phyloP scores from a whole-genome alignment of 805 yeast species.

The Kuraishia ogatae region DNA sequence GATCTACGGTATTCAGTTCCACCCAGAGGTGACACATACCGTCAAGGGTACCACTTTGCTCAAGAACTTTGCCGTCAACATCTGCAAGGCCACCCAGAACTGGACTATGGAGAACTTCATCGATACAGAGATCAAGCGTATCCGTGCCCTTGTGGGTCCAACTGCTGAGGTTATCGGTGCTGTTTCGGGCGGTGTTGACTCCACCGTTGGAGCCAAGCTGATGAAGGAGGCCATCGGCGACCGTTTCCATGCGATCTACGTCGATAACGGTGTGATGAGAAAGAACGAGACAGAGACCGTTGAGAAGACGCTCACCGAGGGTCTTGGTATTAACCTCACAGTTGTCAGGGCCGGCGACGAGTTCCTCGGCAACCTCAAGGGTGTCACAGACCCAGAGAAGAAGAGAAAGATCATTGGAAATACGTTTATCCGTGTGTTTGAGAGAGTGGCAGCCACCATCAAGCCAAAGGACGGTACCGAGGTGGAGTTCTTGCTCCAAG shows the following conservation, averaged over 20 bases:
- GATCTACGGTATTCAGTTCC: constrained; percentile 96
- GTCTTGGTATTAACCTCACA: constrained; percentile 88
- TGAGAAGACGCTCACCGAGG: constrained; percentile 81
- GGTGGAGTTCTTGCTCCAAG: constrained; percentile 90
- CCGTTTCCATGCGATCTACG: constrained; percentile 96
- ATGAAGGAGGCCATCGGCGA: constrained; percentile 98
- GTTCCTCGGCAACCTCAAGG: constrained; percentile 79
- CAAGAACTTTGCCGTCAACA: constrained; percentile 86
- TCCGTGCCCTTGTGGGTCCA: constrained; percentile 87
- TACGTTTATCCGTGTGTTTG: constrained; percentile 95
- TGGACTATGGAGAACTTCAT: constrained; percentile 99
- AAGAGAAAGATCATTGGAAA: constrained; percentile 98
- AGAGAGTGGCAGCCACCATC: constrained; percentile 89
- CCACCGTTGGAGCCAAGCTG: constrained; percentile 97
- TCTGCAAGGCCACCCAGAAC: constrained; percentile 80
- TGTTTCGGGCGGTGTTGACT: constrained; percentile 98
- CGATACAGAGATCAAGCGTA: constrained; percentile 92
- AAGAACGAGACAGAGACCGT: constrained; percentile 86
- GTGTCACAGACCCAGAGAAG: constrained; percentile 97
- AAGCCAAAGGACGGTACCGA: constrained; percentile 85
- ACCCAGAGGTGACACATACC: constrained; percentile 98
- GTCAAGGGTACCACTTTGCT: constrained; percentile 80
- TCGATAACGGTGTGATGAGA: constrained; percentile 97
- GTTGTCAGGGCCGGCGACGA: constrained; percentile 92
- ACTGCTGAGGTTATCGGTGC: constrained; percentile 99